Evolutionary conservation across 768 basidiomycete genomes (phyloP), one percentile per base, ranked within the genome.

Genomic region (Phallus indusiatus): DNA sequence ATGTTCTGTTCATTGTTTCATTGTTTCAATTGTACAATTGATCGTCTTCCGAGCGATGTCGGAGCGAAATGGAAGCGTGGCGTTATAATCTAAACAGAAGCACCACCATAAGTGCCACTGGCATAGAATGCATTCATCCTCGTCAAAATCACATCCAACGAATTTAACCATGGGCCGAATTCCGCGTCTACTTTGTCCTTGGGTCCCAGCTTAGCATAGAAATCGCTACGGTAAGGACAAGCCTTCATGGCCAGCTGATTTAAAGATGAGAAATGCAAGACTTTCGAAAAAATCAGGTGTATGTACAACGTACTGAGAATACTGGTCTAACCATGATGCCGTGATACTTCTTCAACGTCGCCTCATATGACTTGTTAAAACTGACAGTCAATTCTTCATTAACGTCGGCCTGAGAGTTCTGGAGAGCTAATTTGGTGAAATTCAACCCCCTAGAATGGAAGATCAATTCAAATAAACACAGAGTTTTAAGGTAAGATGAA

Each of bases 381-480:
- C 88, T 88, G 0, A 63, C 73, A 1, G 81, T 66, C 14, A 99
- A 81, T 68, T 93, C 88, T 51, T 81, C 78, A 1, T 68, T 67
- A 49, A 81, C 75, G 71, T 94, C 80, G 3, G 74, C 76, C 66
- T 92, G 87, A 0, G 86, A 81, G 49, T 78, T 74, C 63, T 87
- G 79, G 22, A 99, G 81, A 0, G 88, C 88, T 59, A 81, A 76
- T 72, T 85, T 83, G 35, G 95, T 99, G 76, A 99, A 99, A 28
- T 83, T 81, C 55, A 94, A 81, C 2, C 93, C 96, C 33, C 94
- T 84, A 63, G 6, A 12, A 35, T 42, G 20, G 47, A 42, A 47
- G 47, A n/a, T 24, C 5, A 20, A 53, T 28, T 28, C 28, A 28
- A 3, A 28, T 7, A 28, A 28, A 28, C n/a, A 7, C 28, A 28